Evolutionary conservation across 768 basidiomycete genomes (phyloP).

Genomic region (Mycena crocata): DNA sequence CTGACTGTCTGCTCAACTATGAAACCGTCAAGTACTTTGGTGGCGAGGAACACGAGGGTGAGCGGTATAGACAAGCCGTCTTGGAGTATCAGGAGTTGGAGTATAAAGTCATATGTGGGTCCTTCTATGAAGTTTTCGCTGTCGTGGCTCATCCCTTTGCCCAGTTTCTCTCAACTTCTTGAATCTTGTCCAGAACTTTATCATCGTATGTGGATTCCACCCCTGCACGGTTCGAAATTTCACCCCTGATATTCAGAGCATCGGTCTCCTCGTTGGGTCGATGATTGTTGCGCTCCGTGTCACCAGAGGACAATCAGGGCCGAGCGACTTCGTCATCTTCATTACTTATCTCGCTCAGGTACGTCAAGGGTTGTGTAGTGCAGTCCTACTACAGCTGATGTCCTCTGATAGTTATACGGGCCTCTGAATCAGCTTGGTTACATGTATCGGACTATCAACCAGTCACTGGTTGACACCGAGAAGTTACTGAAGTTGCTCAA

Average conservation of each 20-base stretch:
- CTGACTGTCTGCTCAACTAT: constrained; percentile 84
- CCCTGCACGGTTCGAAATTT: neutral
- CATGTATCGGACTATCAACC: constrained; percentile 82
- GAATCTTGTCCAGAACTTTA: constrained; percentile 84
- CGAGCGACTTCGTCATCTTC: constrained; percentile 82
- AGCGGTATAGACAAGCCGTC: constrained; percentile 78
- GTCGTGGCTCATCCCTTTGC: constrained; percentile 1
- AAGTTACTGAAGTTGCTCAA: constrained; percentile 83
- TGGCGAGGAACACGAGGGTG: constrained; percentile 84
- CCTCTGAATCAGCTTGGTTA: constrained; percentile 84
- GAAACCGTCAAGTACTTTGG: constrained; percentile 92
- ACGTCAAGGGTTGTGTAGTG: constrained; percentile 29
- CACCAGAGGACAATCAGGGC: constrained; percentile 58
- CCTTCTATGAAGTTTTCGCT: neutral
- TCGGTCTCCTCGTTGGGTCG: constrained; percentile 85
- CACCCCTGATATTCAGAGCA: constrained; percentile 59
- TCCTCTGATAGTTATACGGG: constrained; percentile 63
- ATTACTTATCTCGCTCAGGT: constrained; percentile 87
- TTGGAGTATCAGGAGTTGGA: constrained; percentile 79
- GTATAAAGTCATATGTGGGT: constrained; percentile 78
- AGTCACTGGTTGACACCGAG: constrained; percentile 86
- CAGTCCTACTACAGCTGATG: neutral
- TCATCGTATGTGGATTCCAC: constrained; percentile 65
- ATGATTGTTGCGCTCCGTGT: constrained; percentile 83
- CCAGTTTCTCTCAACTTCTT: constrained; percentile 78